Conservation (phyloP, 139 green algal species). For the Haematococcus lacustris region DNA sequence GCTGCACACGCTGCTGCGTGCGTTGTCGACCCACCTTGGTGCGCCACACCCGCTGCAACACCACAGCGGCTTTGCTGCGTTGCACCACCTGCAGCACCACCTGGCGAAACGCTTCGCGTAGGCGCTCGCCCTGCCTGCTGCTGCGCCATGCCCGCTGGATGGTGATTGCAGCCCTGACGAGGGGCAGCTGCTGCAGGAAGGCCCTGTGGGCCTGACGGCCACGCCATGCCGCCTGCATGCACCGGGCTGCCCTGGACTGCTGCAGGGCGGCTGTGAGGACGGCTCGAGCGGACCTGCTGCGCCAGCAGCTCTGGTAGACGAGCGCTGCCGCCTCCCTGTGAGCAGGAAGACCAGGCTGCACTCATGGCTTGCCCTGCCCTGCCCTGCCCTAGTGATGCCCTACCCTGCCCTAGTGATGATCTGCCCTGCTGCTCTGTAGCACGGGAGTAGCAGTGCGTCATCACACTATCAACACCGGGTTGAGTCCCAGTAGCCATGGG, state of each 20-base stretch:
- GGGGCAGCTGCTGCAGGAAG: neutral
- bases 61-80: neutral
- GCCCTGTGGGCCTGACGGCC: neutral
- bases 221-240: constrained; percentile 1
- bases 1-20: no score
- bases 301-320: constrained; percentile 13
- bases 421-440: neutral
- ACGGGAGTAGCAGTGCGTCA: neutral
- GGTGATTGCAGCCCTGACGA: neutral
- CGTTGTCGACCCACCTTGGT: constrained; percentile 13
- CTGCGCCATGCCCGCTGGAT: constrained; percentile 18
- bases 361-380: neutral
- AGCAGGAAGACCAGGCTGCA: neutral
- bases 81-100: constrained; percentile 8
- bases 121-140: neutral
- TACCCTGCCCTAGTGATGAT: neutral
- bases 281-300: neutral
- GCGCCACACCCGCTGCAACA: constrained; percentile 16
- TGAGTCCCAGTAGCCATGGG: neutral
- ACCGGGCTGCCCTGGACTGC: constrained; percentile 9
- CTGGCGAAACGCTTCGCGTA: neutral
- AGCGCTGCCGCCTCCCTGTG: constrained; percentile 1
- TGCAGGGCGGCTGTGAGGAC: neutral
- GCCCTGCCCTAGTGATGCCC: neutral
- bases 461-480: no score